phyloP scores from a whole-genome alignment of 306 rosid genomes.

The Cercis canadensis region DNA sequence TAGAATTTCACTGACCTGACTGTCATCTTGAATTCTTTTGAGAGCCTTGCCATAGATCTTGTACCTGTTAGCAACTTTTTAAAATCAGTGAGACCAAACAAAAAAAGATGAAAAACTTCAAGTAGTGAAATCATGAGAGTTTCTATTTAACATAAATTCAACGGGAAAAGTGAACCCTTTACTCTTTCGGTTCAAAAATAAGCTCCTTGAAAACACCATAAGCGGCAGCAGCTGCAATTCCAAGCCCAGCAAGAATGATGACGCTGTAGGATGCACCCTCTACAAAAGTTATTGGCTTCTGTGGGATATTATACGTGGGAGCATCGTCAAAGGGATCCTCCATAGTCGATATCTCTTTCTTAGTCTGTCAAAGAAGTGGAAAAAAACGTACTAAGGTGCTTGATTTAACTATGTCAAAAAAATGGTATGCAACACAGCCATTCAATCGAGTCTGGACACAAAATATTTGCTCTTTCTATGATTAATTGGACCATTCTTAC shows the following conservation, averaged over 20 bases:
- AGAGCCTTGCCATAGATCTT: constrained; percentile 82
- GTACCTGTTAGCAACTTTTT: constrained; percentile 57
- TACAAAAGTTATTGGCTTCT: constrained; percentile 83
- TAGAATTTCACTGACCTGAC: constrained; percentile 59
- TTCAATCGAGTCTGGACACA: not conserved
- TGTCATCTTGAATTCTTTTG: constrained; percentile 85
- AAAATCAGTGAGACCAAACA: constrained; percentile 13
- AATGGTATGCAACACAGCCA: not conserved
- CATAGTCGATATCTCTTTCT: constrained; percentile 75
- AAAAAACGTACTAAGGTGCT: not conserved
- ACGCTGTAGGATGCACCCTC: constrained; percentile 88
- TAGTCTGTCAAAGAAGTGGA: constrained; percentile 53
- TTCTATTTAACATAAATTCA: constrained; percentile 16
- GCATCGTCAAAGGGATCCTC: constrained; percentile 82
- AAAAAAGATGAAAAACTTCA: constrained; percentile 15
- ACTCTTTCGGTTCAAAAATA: constrained; percentile 95
- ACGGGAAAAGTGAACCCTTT: constrained; percentile 32
- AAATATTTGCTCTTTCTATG: not conserved
- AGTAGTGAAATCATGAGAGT: not conserved
- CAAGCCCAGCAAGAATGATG: constrained; percentile 84
- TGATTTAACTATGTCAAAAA: not conserved
- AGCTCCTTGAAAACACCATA: constrained; percentile 95
- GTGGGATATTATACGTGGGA: constrained; percentile 92
- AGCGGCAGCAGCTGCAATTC: constrained; percentile 85
- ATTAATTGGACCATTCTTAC: constrained; percentile 8